Evolutionary conservation across 2,329 filamentous ascomycete species (phyloP), one percentile per base, ranked within the genome.

Genomic region (Paecilomyces variotii): DNA sequence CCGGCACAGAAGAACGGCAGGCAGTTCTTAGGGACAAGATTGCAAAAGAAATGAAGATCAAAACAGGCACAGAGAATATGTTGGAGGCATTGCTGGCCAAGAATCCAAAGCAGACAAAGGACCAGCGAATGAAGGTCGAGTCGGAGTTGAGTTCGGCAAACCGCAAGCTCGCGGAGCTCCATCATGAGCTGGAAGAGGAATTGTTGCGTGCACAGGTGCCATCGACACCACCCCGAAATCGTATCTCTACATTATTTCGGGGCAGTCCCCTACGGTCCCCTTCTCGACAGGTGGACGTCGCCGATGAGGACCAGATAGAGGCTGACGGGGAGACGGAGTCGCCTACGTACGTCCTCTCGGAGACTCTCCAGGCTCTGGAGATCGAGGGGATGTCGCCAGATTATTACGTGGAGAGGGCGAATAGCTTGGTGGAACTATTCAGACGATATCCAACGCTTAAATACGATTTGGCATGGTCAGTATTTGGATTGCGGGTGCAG

Each of bases 1-100:
- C 65, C 62, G 82, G 81, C 9, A 82, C 86, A 12, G 91, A 96
- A 72, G 86, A 91, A 74, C 83, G 86, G 49, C 85, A 96, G 67
- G 83, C 86, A 25, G 80, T 84, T 56, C 82, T 97, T 62, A 87
- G 88, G 68, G 92, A 97, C 67, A 85, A 88, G 69, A 87, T 99
- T 63, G 93, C 91, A 65, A 93, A 95, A 68, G 95, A 99, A 77
- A 87, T 92, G 78, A 97, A 97, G 80, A 97, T 99, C 72, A 97
- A 96, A 75, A 89, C 93, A 68, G 94, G 94, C 24, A 97, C 93
- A 59, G 94, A 99, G 79, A 99, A 99, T 72, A 87, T 99, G 84
- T 81, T 99, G 45, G 94, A 99, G 78, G 94, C 94, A 11, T 78
- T 99, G 64, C 91, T 97, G 72, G 84, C 87, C 52, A 99, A 99